Conservation (phyloP, 495 filamentous ascomycete species). For the Talaromyces borbonicus region DNA sequence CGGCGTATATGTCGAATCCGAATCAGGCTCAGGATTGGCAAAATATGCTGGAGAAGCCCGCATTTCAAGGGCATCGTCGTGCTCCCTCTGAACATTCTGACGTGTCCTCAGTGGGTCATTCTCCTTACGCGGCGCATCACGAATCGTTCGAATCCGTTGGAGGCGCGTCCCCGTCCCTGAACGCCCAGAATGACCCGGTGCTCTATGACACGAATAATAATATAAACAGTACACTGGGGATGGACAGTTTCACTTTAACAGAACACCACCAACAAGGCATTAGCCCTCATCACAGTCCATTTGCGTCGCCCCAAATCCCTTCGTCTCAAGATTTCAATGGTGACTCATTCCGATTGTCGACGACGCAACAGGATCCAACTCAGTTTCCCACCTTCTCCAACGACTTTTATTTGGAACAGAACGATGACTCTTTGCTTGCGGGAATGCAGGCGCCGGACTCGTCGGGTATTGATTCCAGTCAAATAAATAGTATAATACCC, state of each 20-base stretch:
- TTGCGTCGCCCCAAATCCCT: conserved; percentile 73
- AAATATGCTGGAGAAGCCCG: conserved; percentile 47
- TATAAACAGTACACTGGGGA: conserved; percentile 66
- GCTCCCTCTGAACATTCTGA: conserved; percentile 89
- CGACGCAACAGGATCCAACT: conserved; percentile 36
- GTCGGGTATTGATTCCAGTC: conserved; percentile 48
- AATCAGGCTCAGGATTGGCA: conserved; percentile 56
- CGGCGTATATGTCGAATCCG: conserved; percentile 53
- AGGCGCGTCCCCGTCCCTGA: conserved; percentile 71
- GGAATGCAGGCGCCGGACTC: conserved; percentile 17
- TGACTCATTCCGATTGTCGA: conserved; percentile 40
- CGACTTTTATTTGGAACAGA: conserved; percentile 45
- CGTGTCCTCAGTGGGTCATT: conserved; percentile 69
- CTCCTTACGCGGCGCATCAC: conserved; percentile 67
- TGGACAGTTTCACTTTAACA: conserved; percentile 73
- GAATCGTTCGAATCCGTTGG: conserved; percentile 71
- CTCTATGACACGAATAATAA: too few relatives aligned
- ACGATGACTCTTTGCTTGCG: conserved; percentile 17
- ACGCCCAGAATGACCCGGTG: conserved; percentile 56
- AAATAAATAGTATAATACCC: conserved; percentile 65
- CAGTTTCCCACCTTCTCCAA: conserved; percentile 39
- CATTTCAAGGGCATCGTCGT: conserved; percentile 69
- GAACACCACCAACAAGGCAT: conserved; percentile 55
- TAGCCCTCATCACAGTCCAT: conserved; percentile 76
- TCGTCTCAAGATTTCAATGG: conserved; percentile 53